These are phyloP conservation scores for Lactarius evosmus DNA, from an alignment of 768 basidiomycete genomes.

Conservation along the genomic window DNA sequence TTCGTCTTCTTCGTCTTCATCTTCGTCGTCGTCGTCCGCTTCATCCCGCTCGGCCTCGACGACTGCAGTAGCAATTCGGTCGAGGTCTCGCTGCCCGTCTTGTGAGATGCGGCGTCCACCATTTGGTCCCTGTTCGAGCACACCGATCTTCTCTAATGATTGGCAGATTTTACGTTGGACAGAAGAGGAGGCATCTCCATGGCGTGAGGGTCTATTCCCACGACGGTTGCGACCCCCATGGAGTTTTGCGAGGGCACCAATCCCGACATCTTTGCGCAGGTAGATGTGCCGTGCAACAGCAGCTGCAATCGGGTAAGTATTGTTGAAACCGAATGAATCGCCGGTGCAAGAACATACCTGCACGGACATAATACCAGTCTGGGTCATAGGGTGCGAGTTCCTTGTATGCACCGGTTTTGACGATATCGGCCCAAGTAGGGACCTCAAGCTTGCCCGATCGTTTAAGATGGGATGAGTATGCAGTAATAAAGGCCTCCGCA, in stretches of 20 bases:
- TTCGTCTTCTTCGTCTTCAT: conserved; percentile 54
- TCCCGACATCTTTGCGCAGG: conserved; percentile 95
- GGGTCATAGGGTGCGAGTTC: conserved; percentile 99
- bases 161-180: conserved; percentile 97
- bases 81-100: conserved; percentile 94
- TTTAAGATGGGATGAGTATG: conserved; percentile 95
- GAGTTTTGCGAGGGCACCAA: conserved; percentile 91
- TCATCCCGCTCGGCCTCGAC: conserved; percentile 74
- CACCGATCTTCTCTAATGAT: conserved; percentile 97
- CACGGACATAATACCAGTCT: conserved; percentile 99
- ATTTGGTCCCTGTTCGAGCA: conserved; percentile 88
- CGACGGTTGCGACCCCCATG: conserved; percentile 96
- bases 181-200: conserved; percentile 77
- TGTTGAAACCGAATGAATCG: not conserved
- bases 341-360: conserved; percentile 60
- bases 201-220: conserved; percentile 95
- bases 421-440: conserved; percentile 96
- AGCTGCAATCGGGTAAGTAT: conserved; percentile 47
- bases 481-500: conserved; percentile 89
- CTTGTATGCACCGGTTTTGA: conserved; percentile 97
- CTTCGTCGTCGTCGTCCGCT: conserved; percentile 70
- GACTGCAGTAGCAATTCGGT: conserved; percentile 89
- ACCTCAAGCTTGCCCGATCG: conserved; percentile 99
- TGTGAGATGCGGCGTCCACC: conserved; percentile 96
- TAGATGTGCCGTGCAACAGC: conserved; percentile 99